phyloP scores from a whole-genome alignment of 371 early-diverging fungal genomes.

The Dinochytrium kinnereticum region DNA sequence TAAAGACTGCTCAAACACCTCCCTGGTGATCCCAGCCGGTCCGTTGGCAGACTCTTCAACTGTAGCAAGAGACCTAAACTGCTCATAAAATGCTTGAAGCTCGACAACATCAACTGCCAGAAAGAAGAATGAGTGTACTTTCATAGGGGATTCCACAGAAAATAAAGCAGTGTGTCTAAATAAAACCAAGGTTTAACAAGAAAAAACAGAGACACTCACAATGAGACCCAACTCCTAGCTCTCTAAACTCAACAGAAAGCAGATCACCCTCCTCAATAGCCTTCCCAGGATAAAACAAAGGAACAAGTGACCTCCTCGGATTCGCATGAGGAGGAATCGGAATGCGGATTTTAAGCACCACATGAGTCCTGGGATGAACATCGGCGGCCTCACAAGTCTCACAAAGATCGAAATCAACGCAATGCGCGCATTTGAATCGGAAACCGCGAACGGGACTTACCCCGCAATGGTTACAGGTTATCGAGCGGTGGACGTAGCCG shows the following conservation, averaged over 20 bases:
- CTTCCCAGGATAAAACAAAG: constrained; percentile 78
- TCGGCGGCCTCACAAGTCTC: constrained; percentile 85
- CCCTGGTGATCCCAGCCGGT: constrained; percentile 74
- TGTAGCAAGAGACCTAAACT: constrained; percentile 81
- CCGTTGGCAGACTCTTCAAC: constrained; percentile 49
- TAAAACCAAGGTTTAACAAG: too few species aligned
- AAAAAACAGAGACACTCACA: constrained; percentile 61
- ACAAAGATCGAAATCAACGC: constrained; percentile 93
- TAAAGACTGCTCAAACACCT: constrained; percentile 83
- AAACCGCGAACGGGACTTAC: constrained; percentile 86
- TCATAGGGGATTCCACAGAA: too few species aligned
- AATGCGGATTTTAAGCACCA: constrained; percentile 88
- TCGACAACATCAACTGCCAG: constrained; percentile 78
- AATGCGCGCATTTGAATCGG: constrained; percentile 93
- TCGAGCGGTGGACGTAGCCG: constrained; percentile 85
- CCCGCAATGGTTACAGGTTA: constrained; percentile 91
- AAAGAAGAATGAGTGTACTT: too few species aligned
- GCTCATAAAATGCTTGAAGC: constrained; percentile 82
- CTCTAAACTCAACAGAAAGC: constrained; percentile 36
- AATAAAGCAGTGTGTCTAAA: too few species aligned
- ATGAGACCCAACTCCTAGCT: constrained; percentile 69
- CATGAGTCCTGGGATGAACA: constrained; percentile 78
- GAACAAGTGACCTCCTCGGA: constrained; percentile 79
- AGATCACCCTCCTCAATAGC: constrained; percentile 5
- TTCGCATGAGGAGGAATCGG: constrained; percentile 95